These are phyloP conservation scores for Solanum aculeatissimum DNA, from an alignment of 305 asterid genomes.

Conservation along the genomic window DNA sequence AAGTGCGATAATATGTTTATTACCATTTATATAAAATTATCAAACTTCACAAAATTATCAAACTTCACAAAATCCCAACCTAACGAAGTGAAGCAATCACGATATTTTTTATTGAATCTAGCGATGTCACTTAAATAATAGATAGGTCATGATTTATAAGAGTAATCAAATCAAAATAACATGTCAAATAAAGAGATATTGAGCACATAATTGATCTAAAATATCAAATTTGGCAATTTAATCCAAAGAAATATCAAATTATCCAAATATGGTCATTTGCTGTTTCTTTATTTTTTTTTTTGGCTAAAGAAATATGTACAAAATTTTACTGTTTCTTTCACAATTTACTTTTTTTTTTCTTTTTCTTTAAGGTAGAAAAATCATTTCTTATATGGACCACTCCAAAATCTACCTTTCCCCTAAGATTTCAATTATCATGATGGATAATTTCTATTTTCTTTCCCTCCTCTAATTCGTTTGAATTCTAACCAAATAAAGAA, in stretches of 20 bases:
- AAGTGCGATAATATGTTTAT: neutral
- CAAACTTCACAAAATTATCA: neutral
- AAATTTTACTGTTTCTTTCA: neutral
- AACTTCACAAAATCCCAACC: no score
- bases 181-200: neutral
- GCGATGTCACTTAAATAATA: no score
- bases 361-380: neutral
- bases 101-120: no score
- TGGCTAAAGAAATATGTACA: neutral
- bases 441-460: neutral
- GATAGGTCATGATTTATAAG: neutral
- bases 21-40: neutral
- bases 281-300: neutral
- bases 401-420: neutral
- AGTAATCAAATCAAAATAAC: neutral
- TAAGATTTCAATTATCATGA: neutral
- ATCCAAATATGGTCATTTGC: neutral
- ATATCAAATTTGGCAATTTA: neutral
- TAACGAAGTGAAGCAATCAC: no score
- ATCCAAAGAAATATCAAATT: neutral
- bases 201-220: neutral
- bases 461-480: neutral
- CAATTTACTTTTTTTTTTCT: neutral
- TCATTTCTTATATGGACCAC: neutral
- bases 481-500: neutral